Evolutionary conservation across 2,329 filamentous ascomycete species (phyloP).

Genomic region (Phialocephala subalpina): DNA sequence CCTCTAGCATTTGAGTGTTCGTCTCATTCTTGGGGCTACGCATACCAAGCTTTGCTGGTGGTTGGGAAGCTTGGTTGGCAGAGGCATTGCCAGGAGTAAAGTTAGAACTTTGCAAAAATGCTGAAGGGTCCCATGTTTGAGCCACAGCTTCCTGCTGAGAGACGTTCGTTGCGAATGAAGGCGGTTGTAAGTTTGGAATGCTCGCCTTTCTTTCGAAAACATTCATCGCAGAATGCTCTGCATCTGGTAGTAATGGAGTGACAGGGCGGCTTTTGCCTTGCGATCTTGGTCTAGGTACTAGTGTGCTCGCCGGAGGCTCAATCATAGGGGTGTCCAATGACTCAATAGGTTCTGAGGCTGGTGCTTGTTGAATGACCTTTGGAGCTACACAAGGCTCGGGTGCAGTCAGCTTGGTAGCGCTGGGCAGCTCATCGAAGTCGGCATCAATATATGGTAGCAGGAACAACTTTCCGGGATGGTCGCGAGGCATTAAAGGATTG

Average conservation of each 20-base stretch:
- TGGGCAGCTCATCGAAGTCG: constrained; percentile 26
- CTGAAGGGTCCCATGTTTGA: constrained; percentile 1
- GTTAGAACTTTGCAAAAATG: not conserved
- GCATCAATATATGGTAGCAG: constrained; percentile 33
- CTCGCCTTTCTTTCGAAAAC: not conserved
- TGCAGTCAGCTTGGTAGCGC: constrained; percentile 3
- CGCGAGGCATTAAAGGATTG: constrained; percentile 33
- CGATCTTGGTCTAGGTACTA: constrained; percentile 3
- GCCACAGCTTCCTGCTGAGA: constrained; percentile 13
- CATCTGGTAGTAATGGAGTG: constrained; percentile 2
- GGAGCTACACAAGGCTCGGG: constrained; percentile 30
- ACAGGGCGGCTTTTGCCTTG: constrained; percentile 13
- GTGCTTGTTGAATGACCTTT: constrained; percentile 19
- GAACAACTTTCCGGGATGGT: constrained; percentile 23
- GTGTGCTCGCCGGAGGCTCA: not conserved
- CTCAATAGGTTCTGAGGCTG: constrained; percentile 10
- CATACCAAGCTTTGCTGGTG: not conserved
- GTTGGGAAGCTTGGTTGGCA: no score
- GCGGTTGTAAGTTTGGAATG: not conserved
- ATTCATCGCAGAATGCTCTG: not conserved
- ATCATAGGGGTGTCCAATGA: not conserved
- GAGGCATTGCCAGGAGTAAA: no score
- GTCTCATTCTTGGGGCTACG: not conserved
- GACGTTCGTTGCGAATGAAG: not conserved
- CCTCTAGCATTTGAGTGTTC: not conserved